Evolutionary conservation across 2,329 filamentous ascomycete genomes (phyloP).

Genomic region (Tolypocladium endophyticum): DNA sequence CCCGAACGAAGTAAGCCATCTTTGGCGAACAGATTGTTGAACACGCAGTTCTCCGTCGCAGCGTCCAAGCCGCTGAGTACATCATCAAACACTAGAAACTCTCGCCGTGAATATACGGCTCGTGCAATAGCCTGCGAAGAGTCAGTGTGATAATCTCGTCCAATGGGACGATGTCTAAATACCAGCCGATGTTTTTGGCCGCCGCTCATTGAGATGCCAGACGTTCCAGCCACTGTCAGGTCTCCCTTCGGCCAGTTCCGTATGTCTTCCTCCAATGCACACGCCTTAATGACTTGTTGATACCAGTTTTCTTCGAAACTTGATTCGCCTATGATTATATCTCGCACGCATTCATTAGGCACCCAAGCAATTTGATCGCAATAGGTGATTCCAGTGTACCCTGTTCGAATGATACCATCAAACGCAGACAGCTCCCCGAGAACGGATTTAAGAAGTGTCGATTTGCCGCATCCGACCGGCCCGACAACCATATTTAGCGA

Average conservation of each 20-base stretch:
- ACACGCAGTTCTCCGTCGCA: not conserved
- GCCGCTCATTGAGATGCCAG: not conserved
- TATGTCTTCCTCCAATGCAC: not conserved
- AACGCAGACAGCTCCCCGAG: not conserved
- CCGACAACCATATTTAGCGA: not conserved
- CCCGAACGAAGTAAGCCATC: not conserved
- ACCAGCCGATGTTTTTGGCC: not conserved
- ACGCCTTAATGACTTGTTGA: not conserved
- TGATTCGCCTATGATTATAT: not conserved
- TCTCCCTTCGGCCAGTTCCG: not conserved
- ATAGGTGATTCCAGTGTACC: not conserved
- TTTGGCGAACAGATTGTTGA: not conserved
- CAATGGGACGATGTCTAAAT: fast-evolving
- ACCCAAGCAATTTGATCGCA: not conserved
- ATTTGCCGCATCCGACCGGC: not conserved
- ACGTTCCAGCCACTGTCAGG: not conserved
- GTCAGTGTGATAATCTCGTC: not conserved
- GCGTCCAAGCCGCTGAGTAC: not conserved
- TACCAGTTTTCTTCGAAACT: not conserved
- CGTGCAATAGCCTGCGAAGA: not conserved
- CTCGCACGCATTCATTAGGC: not conserved
- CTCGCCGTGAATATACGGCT: not conserved
- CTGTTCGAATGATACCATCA: not conserved
- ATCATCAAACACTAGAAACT: not conserved
- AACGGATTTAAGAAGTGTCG: not conserved